Base-by-base conservation (phyloP, 2,329 filamentous ascomycete species). In the Cercospora sesami region DNA sequence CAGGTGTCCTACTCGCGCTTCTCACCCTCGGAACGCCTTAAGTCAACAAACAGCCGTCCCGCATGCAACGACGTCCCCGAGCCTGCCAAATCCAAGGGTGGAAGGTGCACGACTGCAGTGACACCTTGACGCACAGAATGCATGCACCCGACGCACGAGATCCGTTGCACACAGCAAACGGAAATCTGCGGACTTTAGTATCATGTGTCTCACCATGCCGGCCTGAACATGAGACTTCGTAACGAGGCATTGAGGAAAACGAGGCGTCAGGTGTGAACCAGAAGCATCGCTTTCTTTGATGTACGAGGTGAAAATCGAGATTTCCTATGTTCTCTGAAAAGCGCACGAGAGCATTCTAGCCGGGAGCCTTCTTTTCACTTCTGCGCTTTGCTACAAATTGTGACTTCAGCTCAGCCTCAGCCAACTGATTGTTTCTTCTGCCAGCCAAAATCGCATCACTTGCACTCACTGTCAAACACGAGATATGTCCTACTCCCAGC, bases 401-500 rank as follows among this genome's bases (percentile, higher is more conserved):
- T 53, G 12, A 26, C 21, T 53, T 53, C 48, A 53, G 21, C 12
- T 53, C 48, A 53, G 5, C 48, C 26, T 53, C 48, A 26, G 12
- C 48, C 23, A 26, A 28, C 48, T 28, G 23, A 53, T 6, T 28
- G 23, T n/a, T 28, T 53, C 48, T 28, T 53, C 48, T 53, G 48
- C 48, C 48, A 53, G 48, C 48, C 14, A 7, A 53, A 7, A 10
- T 53, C 23, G 48, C 12, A 28, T 16, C 42, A 28, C 21, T 26
- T 28, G 6, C 6, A 16, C 23, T 53, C 23, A 28, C 48, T 16
- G 4, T 26, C 21, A 23, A 9, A 16, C 42, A 23, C 42, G n/a
- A 28, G 48, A 53, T 7, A 73, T 73, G 71, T 65, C 71, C 8
- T 68, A 68, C 39, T 55, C 63, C 16, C 70, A 70, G 36, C 67